Conservation (phyloP, 1,284 basidiomycete genomes). For the Lignosus rhinocerotis region DNA sequence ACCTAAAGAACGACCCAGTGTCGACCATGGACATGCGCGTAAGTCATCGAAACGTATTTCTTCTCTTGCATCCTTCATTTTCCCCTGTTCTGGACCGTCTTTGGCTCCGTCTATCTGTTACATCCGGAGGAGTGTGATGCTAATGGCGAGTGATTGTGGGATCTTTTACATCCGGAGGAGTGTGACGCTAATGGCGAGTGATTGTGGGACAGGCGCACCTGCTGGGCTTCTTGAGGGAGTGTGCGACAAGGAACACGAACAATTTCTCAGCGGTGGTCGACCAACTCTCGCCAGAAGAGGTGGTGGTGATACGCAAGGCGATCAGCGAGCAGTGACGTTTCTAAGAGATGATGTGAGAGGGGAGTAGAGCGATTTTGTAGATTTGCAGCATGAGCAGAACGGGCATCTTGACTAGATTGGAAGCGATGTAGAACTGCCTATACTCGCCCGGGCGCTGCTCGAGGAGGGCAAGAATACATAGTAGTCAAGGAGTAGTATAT, state of each 20-base stretch:
- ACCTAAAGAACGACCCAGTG: slow-evolving; percentile 84
- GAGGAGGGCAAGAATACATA: too few relatives aligned
- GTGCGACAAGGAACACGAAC: slow-evolving; percentile 64
- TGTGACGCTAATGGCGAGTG: neutral
- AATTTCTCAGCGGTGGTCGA: slow-evolving; percentile 67
- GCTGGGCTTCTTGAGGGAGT: slow-evolving; percentile 67
- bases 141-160: too few relatives aligned
- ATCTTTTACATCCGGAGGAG: slow-evolving; percentile 27
- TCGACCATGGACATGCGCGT: slow-evolving; percentile 90
- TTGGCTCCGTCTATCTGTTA: slow-evolving; percentile 16
- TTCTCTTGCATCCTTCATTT: neutral
- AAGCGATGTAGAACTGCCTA: too few relatives aligned
- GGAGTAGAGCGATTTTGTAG: too few relatives aligned
- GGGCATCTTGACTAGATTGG: too few relatives aligned
- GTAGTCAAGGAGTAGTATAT: too few relatives aligned
- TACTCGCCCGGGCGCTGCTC: too few relatives aligned
- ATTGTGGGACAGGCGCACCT: slow-evolving; percentile 56
- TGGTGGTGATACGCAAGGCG: slow-evolving; percentile 62
- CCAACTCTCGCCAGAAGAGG: slow-evolving; percentile 70
- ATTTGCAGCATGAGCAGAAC: too few relatives aligned
- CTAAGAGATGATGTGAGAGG: neutral
- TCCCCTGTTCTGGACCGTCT: slow-evolving; percentile 6
- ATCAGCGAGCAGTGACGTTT: slow-evolving; percentile 35
- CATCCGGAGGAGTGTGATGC: slow-evolving; percentile 16
- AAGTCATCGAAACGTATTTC: slow-evolving; percentile 28